Evolutionary conservation across 2,329 filamentous ascomycete genomes (phyloP), one percentile per base, ranked within the genome.

Genomic region (Talaromyces pinophilus): DNA sequence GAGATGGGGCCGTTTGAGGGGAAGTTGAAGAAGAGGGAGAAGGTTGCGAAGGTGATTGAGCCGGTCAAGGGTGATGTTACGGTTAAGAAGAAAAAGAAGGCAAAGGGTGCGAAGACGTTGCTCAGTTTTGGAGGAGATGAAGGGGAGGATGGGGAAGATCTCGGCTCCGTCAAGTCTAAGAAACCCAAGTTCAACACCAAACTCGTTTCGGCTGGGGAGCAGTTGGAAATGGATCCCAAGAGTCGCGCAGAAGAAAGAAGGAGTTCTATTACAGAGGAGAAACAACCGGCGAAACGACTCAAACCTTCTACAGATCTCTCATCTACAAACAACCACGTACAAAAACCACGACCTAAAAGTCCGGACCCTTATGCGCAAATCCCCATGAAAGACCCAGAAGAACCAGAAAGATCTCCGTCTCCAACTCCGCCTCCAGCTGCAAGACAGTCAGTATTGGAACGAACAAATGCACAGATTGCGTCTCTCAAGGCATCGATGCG

Each of bases 161-260:
- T 75, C 15, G 71, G 54, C 44, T 44, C 54, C 17, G 19, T 79
- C 40, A 74, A 76, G 50, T 74, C 78, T 1, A 72, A 75, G 35
- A 83, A 83, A 65, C 80, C 81, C 15, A 83, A 83, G 67, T 83
- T 82, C 73, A 83, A 83, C 66, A 77, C 81, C 22, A 77, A 74
- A 7, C 72, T 83, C 3, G 79, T 83, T 44, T 72, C 74, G 11
- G 79, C 77, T 63, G 72, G 71, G 13, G 72, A 72, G 40, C 71
- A 67, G 15, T 63, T 69, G 5, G 67, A 62, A 19, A 25, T 67
- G 59, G 69, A 72, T 25, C 62, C 61, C 13, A 68, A 67, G 22
- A 63, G 5, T 6, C 50, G 42, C 28, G 22, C 61, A 5, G 13
- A 7, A 15, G 59, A 28, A 46, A 52, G 57, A 35, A 44, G 52